Base-by-base conservation (phyloP, 768 basidiomycete species). In the Termitomyces eurrhizus region DNA sequence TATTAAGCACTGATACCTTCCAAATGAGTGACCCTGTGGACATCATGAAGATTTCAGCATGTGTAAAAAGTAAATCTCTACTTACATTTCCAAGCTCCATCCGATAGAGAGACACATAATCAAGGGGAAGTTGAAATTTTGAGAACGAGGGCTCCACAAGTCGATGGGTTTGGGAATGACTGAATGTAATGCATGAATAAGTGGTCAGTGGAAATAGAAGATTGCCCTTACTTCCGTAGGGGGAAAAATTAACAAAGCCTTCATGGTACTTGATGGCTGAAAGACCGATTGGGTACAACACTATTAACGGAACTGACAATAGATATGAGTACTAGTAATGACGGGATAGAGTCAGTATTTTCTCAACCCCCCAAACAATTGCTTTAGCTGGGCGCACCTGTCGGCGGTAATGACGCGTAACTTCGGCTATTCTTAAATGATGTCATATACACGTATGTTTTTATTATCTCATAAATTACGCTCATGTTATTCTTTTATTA, bases 81-180 rank as follows among this genome's bases (percentile, higher is more conserved):
- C 86, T 63, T 72, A 92, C 91, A 90, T 84, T 73, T 93, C 92
- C 32, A 92, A 70, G 62, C 77, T 77, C 92, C 91, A 94, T 1
- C 77, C 83, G 8, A 90, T 35, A 0, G 91, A 80, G 60, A 89
- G 85, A 21, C 80, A 64, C 2, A 94, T 70, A 60, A 80, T 81
- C 13, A 93, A 73, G 0, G 92, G 92, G 52, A 93, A 78, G 48
- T 90, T 81, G 2, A 82, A 81, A 7, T 64, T 66, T 66, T 70
- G 76, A 18, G 83, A 74, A 1, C 65, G 29, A n/a, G 72, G 65
- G 2, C 77, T 72, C 90, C 90, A 93, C 9, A 81, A 53, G 33
- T 76, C 63, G 65, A 78, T 84, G 0, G 91, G 92, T 54, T 79
- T 88, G 1, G 92, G 85, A 4, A 88, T 63, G 52, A 90, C 89